These are phyloP conservation scores for Viola odorata DNA, from an alignment of 345 rosid genomes.

Conservation along the genomic window DNA sequence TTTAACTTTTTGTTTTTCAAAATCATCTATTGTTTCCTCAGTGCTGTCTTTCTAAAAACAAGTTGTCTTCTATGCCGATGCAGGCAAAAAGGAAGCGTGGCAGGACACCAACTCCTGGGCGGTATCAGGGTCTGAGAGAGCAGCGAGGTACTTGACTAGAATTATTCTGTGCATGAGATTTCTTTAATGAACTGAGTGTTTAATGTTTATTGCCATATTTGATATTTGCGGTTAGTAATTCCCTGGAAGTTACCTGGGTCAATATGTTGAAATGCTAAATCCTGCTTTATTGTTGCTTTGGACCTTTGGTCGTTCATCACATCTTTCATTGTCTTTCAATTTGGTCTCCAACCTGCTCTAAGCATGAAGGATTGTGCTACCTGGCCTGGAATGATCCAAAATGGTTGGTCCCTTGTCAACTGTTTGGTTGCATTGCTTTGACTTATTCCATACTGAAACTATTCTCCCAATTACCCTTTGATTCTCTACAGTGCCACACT, in stretches of 20 bases:
- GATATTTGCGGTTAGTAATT: neutral
- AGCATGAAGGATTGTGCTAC: too few species aligned
- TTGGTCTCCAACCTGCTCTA: too few species aligned
- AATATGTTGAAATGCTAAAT: too few species aligned
- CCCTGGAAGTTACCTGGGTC: neutral
- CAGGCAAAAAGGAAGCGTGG: constrained; percentile 67
- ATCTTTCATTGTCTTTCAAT: too few species aligned
- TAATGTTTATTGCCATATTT: neutral
- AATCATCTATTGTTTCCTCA: neutral
- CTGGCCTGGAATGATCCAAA: too few species aligned
- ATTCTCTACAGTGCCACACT: too few species aligned
- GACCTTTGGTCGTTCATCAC: too few species aligned
- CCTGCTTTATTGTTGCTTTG: too few species aligned
- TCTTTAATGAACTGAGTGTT: constrained; percentile 1
- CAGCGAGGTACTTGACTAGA: constrained; percentile 31
- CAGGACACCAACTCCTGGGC: constrained; percentile 65
- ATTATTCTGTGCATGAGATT: neutral
- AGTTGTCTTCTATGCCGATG: constrained; percentile 5
- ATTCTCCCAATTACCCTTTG: too few species aligned
- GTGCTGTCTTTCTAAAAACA: neutral
- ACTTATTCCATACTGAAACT: too few species aligned
- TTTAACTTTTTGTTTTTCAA: neutral
- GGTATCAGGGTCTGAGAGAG: constrained; percentile 50
- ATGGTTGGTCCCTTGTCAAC: too few species aligned
- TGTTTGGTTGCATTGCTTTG: too few species aligned